A percentile compares a stretch with the other conserved stretches of the same genome.
Conservation (phyloP, 2,329 filamentous ascomycete species). For the Colletotrichum endophyticum region DNA sequence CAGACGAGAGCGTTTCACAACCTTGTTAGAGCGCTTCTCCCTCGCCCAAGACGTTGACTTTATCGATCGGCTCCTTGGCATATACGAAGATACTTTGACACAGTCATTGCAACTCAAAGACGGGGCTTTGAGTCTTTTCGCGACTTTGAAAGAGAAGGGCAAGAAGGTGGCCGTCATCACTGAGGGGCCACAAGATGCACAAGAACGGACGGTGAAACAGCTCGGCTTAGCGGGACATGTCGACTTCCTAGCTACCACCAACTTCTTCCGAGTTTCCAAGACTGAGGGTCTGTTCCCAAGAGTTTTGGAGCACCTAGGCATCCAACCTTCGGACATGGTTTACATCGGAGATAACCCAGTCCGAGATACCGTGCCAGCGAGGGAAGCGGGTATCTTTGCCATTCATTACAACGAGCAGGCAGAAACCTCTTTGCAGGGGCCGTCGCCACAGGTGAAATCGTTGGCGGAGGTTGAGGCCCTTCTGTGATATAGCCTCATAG, state of each 20-base stretch:
- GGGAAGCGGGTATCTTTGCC: conserved; percentile 28
- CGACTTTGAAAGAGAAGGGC: conserved; percentile 32
- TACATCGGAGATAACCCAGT: conserved; percentile 33
- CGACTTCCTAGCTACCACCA: conserved; percentile 36
- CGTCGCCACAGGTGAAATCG: conserved; percentile 19
- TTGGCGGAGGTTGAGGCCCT: conserved; percentile 21
- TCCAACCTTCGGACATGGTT: conserved; percentile 28
- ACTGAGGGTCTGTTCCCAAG: conserved; percentile 28
- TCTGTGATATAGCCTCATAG: neutral
- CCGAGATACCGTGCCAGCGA: conserved; percentile 33
- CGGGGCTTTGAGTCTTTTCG: conserved; percentile 39
- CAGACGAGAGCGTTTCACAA: conserved; percentile 40
- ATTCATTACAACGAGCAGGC: conserved; percentile 29
- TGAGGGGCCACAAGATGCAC: conserved; percentile 51
- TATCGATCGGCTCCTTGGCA: conserved; percentile 24
- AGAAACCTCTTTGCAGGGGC: conserved; percentile 5
- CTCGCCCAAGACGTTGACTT: conserved; percentile 21
- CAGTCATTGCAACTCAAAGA: conserved; percentile 36
- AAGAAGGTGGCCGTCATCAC: conserved; percentile 50
- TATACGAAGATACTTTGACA: conserved; percentile 35
- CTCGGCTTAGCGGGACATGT: conserved; percentile 30
- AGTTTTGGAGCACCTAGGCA: conserved; percentile 29
- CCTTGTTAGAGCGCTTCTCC: conserved; percentile 32
- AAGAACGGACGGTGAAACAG: conserved; percentile 44
- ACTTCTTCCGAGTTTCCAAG: conserved; percentile 31